Evolutionary conservation across 2,329 filamentous ascomycete genomes (phyloP).

Genomic region (Clarireedia paspali): DNA sequence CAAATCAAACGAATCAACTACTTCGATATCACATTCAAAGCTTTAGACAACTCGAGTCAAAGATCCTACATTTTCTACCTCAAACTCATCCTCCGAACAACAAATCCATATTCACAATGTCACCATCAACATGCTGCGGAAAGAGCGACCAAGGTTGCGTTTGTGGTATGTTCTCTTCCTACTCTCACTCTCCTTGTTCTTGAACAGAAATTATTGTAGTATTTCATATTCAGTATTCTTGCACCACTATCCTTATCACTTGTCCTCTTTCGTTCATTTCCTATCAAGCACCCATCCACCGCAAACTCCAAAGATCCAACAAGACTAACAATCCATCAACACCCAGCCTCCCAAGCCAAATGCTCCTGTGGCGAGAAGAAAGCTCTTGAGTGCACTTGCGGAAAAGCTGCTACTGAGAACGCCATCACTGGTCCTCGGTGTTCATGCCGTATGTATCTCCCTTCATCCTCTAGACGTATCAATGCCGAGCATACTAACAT

Average conservation of each 20-base stretch:
- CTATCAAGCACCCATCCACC: background rate
- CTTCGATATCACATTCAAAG: background rate
- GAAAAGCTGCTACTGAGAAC: constrained; percentile 72
- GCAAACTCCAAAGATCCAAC: too few species aligned
- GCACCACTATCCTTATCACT: background rate
- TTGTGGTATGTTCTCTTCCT: constrained; percentile 22
- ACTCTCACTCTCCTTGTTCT: too few species aligned
- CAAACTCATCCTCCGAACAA: background rate
- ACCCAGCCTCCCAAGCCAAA: constrained; percentile 49
- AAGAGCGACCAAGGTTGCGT: constrained; percentile 24
- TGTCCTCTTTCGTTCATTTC: background rate
- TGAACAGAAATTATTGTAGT: too few species aligned
- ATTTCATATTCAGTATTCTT: too few species aligned
- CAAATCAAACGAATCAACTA: background rate
- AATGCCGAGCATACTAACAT: background rate
- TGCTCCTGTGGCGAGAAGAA: constrained; percentile 89
- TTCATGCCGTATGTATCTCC: constrained; percentile 58
- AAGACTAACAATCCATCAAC: background rate
- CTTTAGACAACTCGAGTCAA: background rate
- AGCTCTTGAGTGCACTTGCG: constrained; percentile 80
- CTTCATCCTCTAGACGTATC: background rate
- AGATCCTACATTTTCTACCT: background rate
- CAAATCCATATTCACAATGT: constrained; percentile 17
- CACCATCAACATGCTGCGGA: constrained; percentile 26
- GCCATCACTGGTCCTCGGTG: constrained; percentile 63